phyloP scores from a whole-genome alignment of 139 green algal genomes.

The Diplosphaera chodatii region DNA sequence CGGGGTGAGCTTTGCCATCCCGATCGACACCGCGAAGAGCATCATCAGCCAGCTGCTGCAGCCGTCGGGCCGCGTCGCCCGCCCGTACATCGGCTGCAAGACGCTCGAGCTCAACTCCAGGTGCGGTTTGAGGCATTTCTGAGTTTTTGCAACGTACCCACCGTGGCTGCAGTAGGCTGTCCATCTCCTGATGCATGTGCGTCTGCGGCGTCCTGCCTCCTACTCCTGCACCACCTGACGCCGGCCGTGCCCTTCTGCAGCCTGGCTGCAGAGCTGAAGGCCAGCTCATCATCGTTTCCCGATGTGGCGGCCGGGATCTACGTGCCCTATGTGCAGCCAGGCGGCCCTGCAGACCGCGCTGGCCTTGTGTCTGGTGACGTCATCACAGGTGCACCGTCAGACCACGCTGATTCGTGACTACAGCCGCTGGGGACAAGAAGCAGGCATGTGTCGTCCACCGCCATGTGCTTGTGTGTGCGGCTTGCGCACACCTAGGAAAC shows the following conservation, averaged over 20 bases:
- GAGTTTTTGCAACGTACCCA: not conserved
- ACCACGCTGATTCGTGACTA: not conserved
- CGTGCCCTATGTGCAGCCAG: constrained; percentile 40
- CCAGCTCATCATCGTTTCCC: constrained; percentile 24
- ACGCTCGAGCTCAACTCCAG: constrained; percentile 49
- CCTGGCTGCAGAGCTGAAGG: not conserved
- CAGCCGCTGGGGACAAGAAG: not conserved
- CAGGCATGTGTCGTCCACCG: not conserved
- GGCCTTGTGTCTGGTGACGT: constrained; percentile 57
- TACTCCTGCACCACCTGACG: constrained; percentile 31
- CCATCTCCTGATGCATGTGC: constrained; percentile 18
- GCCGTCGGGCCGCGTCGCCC: constrained; percentile 46
- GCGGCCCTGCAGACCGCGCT: constrained; percentile 46
- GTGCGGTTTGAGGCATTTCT: not conserved
- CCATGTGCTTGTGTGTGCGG: not conserved
- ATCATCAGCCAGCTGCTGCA: constrained; percentile 43
- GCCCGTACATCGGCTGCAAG: constrained; percentile 68
- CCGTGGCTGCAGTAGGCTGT: not conserved
- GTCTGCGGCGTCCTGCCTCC: constrained; percentile 18
- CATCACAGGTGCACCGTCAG: constrained; percentile 36
- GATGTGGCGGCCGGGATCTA: constrained; percentile 39
- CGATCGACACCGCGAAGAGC: constrained; percentile 56
- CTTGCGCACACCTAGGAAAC: too few species aligned
- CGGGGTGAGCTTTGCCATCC: constrained; percentile 71
- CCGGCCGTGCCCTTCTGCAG: not conserved